These are phyloP conservation scores for Agrocybe praecox DNA, from an alignment of 768 basidiomycete genomes.

Conservation along the genomic window DNA sequence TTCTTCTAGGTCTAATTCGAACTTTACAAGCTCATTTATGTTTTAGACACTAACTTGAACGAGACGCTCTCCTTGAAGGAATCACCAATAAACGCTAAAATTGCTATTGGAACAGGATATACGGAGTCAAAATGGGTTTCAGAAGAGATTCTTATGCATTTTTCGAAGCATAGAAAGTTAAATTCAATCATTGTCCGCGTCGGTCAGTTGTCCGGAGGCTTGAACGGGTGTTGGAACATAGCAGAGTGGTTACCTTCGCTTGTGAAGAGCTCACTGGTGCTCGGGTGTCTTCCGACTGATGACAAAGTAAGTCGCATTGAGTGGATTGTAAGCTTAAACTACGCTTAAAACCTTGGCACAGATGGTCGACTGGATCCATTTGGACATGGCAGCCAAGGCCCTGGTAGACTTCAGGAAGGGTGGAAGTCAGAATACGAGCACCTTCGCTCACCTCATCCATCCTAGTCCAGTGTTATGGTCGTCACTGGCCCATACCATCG, in stretches of 20 bases:
- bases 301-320: constrained; percentile 34
- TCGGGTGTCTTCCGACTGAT: constrained; percentile 33
- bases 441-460: constrained; percentile 26
- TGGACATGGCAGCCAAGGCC: constrained; percentile 1
- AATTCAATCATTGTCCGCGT: constrained; percentile 37
- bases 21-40: too few species aligned
- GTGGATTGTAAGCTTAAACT: too few species aligned
- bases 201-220: constrained; percentile 46
- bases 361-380: constrained; percentile 5
- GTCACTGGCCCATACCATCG: constrained; percentile 4
- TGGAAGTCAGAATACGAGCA: neutral
- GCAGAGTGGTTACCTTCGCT: constrained; percentile 47
- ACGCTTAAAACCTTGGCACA: too few species aligned
- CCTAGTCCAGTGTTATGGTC: constrained; percentile 26
- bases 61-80: constrained; percentile 18
- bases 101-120: constrained; percentile 37
- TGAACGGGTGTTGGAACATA: constrained; percentile 43
- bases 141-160: constrained; percentile 33
- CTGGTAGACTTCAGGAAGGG: constrained; percentile 2
- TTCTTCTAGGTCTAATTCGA: neutral
- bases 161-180: constrained; percentile 27
- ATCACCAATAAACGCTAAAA: constrained; percentile 16
- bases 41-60: too few species aligned
- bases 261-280: constrained; percentile 27
- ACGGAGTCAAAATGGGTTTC: constrained; percentile 45